Base-by-base conservation (phyloP, 495 filamentous ascomycete species). In the Trichocladium uniseriatum region DNA sequence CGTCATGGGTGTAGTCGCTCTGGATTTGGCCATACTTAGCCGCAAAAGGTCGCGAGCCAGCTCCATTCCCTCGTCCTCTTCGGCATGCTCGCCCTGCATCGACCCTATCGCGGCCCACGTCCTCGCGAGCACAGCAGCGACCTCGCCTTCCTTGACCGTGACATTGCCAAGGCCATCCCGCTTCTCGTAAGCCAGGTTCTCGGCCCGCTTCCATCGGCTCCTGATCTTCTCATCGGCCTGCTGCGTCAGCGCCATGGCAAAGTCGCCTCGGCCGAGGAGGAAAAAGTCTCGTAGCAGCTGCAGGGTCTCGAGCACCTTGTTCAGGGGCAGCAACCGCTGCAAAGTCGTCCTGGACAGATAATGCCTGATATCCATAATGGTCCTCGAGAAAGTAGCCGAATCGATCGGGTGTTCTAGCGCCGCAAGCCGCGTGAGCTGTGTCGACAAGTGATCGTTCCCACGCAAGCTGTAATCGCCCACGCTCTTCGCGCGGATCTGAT, bases 261-360 rank as follows among this genome's bases (percentile, higher is more conserved):
- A 98, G 60, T 96, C 92, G 9, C 92, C 91, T 15, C 86, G 77
- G 9, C 85, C 79, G 9, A 98, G 78, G 9, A 98, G 75, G 56
- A 95, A 85, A 62, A 94, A 96, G 42, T 91, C 80, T 45, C 89
- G 79, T 0, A 95, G 77, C 19, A 95, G 69, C 37, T 78, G 72
- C 9, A 98, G 72, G 34, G 84, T 78, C 50, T 94, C 82, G 3
- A 90, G 66, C 18, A 95, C 85, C 45, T 80, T 82, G 5, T 76
- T 73, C 20, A 86, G 65, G 0, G 91, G 91, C 8, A 97, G 69
- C 3, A 97, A 69, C 48, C 83, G 83, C 37, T 88, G 86, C 21
- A 96, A 68, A 0, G 81, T 83, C 24, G 84, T 92, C 47, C 86
- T 78, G 6, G 88, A 94, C 11, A 96, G 66, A 0, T 85, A 90